These are phyloP conservation scores for Backusella parvicylindrica DNA, from an alignment of 192 early-diverging fungal species.

Conservation along the genomic window DNA sequence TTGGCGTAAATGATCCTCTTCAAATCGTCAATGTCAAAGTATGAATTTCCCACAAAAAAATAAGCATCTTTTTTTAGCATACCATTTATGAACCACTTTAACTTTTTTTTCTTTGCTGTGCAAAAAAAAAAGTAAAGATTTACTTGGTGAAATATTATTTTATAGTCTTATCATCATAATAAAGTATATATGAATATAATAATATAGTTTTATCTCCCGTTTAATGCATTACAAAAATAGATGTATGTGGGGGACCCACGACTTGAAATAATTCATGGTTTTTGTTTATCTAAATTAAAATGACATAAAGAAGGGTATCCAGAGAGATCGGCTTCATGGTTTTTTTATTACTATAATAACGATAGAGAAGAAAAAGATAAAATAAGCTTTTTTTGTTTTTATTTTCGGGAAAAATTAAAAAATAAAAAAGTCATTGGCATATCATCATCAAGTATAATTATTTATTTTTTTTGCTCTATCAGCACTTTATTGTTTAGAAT, in stretches of 20 bases:
- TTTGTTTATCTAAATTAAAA: background rate
- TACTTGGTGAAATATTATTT: background rate
- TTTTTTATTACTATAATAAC: slow-evolving; percentile 1
- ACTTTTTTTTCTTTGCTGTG: background rate
- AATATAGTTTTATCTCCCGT: background rate
- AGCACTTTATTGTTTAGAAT: too few species aligned
- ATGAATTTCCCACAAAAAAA: background rate
- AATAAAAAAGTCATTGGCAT: background rate
- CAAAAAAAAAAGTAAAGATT: background rate
- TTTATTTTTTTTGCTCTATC: background rate
- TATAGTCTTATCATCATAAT: background rate
- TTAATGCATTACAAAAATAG: background rate
- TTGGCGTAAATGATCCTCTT: slow-evolving; percentile 26
- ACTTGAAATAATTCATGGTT: background rate
- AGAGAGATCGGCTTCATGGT: background rate
- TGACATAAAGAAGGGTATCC: background rate
- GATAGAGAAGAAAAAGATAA: background rate
- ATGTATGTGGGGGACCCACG: background rate
- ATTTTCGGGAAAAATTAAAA: background rate
- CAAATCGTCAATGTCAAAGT: slow-evolving; percentile 23
- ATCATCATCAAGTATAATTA: background rate
- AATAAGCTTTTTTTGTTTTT: background rate
- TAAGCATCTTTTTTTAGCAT: too few species aligned
- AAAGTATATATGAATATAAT: background rate
- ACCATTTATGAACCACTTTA: too few species aligned